A percentile compares a stretch with the other conserved stretches of the same genome.
Conservation (phyloP, 2,329 filamentous ascomycete genomes). For the Lachnellula arida region DNA sequence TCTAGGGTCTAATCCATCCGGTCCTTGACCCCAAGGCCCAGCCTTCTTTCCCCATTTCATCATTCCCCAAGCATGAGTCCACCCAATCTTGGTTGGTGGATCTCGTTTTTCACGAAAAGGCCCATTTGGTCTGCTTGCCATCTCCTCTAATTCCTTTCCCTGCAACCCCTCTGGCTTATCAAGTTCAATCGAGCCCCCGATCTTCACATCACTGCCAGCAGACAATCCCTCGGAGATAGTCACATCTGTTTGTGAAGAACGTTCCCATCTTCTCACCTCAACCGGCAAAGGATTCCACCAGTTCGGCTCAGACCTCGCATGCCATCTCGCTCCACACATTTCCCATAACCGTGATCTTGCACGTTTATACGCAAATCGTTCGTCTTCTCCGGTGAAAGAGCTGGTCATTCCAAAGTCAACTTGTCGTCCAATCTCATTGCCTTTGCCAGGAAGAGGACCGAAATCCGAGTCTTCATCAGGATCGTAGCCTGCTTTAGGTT, state of each 20-base stretch:
- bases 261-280: constrained; percentile 65
- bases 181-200: constrained; percentile 39
- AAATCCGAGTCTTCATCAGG: constrained; percentile 56
- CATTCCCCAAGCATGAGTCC: constrained; percentile 50
- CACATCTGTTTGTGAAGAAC: neutral
- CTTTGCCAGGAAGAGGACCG: constrained; percentile 32
- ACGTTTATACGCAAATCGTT: constrained; percentile 75
- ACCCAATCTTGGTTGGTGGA: constrained; percentile 46
- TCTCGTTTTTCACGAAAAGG: constrained; percentile 36
- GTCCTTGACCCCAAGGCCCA: constrained; percentile 46
- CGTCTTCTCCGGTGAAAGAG: constrained; percentile 74
- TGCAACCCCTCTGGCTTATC: constrained; percentile 41
- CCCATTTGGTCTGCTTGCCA: constrained; percentile 18
- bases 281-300: constrained; percentile 67
- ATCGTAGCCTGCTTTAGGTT: constrained; percentile 45
- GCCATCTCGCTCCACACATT: constrained; percentile 70
- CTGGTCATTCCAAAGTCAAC: constrained; percentile 62
- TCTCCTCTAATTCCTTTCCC: constrained; percentile 20
- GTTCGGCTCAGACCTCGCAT: constrained; percentile 51
- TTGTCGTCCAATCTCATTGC: constrained; percentile 35
- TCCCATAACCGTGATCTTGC: constrained; percentile 78
- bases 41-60: constrained; percentile 48
- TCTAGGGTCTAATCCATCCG: constrained; percentile 35
- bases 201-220: constrained; percentile 33
- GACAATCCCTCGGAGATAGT: neutral